phyloP scores from a whole-genome alignment of 2,329 filamentous ascomycete genomes.

The Emergomyces orientalis region DNA sequence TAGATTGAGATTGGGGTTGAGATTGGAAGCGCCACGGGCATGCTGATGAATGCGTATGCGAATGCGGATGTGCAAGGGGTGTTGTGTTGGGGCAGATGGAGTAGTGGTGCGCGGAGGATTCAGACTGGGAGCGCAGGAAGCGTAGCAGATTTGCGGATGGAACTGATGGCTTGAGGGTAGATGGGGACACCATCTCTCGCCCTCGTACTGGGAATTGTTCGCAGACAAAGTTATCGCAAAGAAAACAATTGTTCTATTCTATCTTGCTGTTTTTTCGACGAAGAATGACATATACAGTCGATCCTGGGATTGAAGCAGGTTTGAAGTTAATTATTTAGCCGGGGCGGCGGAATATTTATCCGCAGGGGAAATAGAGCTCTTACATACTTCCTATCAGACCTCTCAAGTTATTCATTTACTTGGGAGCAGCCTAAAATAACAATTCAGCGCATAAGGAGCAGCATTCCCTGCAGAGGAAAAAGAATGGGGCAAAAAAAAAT shows the following conservation, averaged over 20 bases:
- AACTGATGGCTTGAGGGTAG: conserved; percentile 29
- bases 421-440: no score
- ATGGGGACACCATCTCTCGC: conserved; percentile 32
- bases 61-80: background rate
- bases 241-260: background rate
- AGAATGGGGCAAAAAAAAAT: background rate
- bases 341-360: conserved; percentile 2
- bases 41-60: conserved; percentile 14
- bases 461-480: background rate
- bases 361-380: no score
- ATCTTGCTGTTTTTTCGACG: background rate
- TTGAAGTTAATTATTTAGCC: background rate
- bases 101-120: conserved; percentile 28
- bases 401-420: no score
- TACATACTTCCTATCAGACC: no score
- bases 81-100: conserved; percentile 36
- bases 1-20: background rate
- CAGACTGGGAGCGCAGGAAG: conserved; percentile 63
- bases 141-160: conserved; percentile 54
- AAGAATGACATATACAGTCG: background rate
- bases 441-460: background rate
- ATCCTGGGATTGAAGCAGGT: background rate
- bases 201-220: conserved; percentile 6
- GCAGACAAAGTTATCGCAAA: background rate
- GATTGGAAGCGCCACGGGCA: conserved; percentile 12